Evolutionary conservation across 495 filamentous ascomycete genomes (phyloP), one percentile per base, ranked within the genome.

Genomic region (Apiosordaria backusii): DNA sequence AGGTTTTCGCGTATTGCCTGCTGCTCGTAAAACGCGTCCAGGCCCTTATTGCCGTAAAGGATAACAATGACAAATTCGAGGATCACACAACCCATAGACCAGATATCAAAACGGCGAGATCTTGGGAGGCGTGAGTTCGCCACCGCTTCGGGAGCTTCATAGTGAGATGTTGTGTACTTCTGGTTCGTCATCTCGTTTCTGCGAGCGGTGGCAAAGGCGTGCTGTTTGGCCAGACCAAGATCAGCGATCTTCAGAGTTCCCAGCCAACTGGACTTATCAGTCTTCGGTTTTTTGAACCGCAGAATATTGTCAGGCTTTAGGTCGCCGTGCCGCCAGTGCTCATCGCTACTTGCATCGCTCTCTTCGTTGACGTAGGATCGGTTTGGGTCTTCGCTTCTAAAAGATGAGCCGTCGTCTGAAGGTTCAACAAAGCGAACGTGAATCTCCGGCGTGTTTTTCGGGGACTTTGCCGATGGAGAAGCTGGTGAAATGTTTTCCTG

Each of bases 11-110:
- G 9, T 1, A 19, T 6, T 25, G 24, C 64, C 50, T 76, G 76
- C 21, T 52, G 62, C 15, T 65, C n/a, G 21, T 65, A 57, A 50
- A 78, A 72, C 0, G 50, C 23, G 24, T 62, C 26, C 15, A 76
- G 61, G 6, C 45, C 63, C 1, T 68, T 24, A 10, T 57, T 18
- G 2, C 75, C 76, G 57, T 77, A 71, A 4, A 79, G 68, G n/a
- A 78, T 23, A 75, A 76, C 77, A n/a, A 77, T 67, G 13, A 77
- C 55, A 50, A 75, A 67, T 60, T 80, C 77, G 9, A 80, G 53
- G 10, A 55, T 69, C 19, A 78, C 70, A 63, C 77, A 80, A 5
- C 77, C 77, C 60, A 80, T 74, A n/a, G 76, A 72, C 77, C 77
- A 79, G 1, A 78, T 74, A 61, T 80, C 78, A 29, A 77, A 78